phyloP scores from a whole-genome alignment of 2,329 filamentous ascomycete species.

The Colletotrichum sp. region DNA sequence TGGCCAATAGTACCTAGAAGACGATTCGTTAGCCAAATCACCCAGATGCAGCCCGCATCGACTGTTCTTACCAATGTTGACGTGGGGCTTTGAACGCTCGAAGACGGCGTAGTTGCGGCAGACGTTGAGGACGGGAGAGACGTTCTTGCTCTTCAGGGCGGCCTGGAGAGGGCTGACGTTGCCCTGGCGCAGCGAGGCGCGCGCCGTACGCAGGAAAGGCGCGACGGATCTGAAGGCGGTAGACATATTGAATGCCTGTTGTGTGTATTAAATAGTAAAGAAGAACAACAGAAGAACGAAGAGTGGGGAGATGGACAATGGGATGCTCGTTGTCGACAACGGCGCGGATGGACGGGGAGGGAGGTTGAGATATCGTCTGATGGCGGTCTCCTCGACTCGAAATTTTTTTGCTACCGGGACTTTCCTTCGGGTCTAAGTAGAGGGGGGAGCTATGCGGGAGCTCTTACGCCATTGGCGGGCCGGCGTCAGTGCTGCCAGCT shows the following conservation, averaged over 20 bases:
- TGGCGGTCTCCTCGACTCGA: constrained; percentile 1
- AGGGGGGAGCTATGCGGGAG: constrained; percentile 14
- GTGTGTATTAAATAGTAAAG: constrained; percentile 27
- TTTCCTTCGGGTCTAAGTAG: constrained; percentile 13
- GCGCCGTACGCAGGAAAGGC: constrained; percentile 83
- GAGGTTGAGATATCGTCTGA: constrained; percentile 14
- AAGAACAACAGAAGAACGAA: constrained; percentile 22
- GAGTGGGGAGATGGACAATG: constrained; percentile 12
- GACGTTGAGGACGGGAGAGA: constrained; percentile 68
- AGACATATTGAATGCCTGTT: constrained; percentile 68
- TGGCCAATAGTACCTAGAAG: constrained; percentile 89
- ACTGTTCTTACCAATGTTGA: constrained; percentile 82
- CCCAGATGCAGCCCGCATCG: background rate
- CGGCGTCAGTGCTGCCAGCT: background rate
- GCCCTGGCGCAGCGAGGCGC: constrained; percentile 73
- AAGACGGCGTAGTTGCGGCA: constrained; percentile 73
- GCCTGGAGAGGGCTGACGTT: constrained; percentile 80
- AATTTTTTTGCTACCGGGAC: constrained; percentile 21
- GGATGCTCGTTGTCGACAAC: constrained; percentile 20
- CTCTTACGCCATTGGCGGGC: constrained; percentile 13
- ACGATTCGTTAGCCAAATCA: constrained; percentile 21
- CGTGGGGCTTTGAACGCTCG: constrained; percentile 93
- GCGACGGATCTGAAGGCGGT: constrained; percentile 78
- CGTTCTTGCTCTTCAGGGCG: constrained; percentile 66
- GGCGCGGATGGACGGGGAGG: constrained; percentile 1